These are phyloP conservation scores for Herpetospermum pedunculosum DNA, from an alignment of 306 rosid species.

Conservation along the genomic window DNA sequence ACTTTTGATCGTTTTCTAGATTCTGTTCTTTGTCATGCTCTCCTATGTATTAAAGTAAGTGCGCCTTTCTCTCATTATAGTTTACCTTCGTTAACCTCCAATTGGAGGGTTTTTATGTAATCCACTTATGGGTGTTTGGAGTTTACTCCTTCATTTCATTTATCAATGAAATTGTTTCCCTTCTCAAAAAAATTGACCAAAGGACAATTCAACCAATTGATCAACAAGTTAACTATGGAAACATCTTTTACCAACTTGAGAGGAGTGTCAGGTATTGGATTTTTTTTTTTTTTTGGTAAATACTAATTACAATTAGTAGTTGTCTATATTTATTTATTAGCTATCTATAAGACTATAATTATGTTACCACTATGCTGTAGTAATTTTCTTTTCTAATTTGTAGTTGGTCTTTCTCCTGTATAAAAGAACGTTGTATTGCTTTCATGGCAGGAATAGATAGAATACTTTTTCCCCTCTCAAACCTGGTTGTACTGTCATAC, in stretches of 20 bases:
- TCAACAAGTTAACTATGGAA: not conserved
- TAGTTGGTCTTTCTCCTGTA: not conserved
- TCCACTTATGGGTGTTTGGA: no score
- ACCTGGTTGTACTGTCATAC: slow-evolving; percentile 15
- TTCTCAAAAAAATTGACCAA: no score
- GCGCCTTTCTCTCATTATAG: no score
- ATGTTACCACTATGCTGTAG: not conserved
- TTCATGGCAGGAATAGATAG: not conserved
- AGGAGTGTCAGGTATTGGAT: not conserved
- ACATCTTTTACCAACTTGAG: not conserved
- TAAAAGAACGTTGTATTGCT: not conserved
- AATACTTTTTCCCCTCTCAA: not conserved
- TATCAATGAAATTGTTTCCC: no score
- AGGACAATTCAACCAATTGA: not conserved
- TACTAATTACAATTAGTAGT: not conserved
- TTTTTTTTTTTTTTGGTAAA: not conserved
- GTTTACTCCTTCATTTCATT: no score
- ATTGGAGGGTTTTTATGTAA: no score
- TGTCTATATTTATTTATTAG: not conserved
- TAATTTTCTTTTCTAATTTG: not conserved
- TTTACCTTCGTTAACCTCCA: no score
- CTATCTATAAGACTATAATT: not conserved
- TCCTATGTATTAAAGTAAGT: no score
- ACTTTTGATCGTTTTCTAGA: no score
- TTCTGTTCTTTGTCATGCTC: no score